Conservation (phyloP, 2,329 filamentous ascomycete genomes). For the Stachybotrys chartarum region DNA sequence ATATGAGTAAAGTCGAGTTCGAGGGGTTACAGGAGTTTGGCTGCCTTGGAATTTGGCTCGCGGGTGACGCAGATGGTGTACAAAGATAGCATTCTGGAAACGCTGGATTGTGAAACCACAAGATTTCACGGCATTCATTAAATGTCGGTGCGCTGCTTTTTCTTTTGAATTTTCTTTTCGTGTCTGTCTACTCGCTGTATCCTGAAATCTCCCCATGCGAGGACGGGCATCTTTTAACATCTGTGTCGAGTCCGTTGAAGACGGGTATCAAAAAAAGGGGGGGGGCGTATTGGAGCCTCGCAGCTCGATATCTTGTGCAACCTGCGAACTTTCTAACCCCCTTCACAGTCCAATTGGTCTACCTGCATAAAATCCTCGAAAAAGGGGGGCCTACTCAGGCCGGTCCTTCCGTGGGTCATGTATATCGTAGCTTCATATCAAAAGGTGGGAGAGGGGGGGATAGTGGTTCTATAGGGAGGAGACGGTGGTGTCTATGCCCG, state of each 20-base stretch:
- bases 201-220: background rate
- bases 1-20: background rate
- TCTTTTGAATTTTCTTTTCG: background rate
- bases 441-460: background rate
- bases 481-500: slow-evolving; percentile 26
- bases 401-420: background rate
- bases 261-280: background rate
- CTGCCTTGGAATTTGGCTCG: slow-evolving; percentile 1
- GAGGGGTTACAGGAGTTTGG: slow-evolving; percentile 11
- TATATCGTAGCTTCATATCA: background rate
- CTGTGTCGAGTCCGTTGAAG: background rate
- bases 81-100: background rate
- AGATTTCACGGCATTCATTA: background rate
- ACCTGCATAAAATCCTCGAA: background rate
- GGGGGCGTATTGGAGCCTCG: no score
- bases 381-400: background rate
- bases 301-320: background rate
- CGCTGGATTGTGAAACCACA: background rate
- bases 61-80: background rate
- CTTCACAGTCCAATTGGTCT: background rate
- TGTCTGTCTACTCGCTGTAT: background rate
- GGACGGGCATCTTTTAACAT: background rate
- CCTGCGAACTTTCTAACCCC: background rate
- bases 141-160: background rate
- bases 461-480: slow-evolving; percentile 32